These are phyloP conservation scores for Apiospora sp. DNA, from an alignment of 2,329 filamentous ascomycete genomes.

Conservation along the genomic window DNA sequence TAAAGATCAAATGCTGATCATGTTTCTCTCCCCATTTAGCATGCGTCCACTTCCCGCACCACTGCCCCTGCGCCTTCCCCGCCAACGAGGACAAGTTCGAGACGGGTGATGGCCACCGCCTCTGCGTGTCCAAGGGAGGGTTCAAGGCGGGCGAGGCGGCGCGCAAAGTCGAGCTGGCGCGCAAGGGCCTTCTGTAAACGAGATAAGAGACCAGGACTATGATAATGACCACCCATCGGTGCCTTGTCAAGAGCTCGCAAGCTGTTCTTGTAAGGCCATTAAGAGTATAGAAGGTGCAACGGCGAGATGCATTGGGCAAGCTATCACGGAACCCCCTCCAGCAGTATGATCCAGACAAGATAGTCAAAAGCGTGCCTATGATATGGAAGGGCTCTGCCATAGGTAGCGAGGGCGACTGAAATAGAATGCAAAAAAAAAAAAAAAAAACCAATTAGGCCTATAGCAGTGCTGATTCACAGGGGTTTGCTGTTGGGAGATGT, in stretches of 20 bases:
- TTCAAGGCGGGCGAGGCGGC: constrained; percentile 75
- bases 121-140: constrained; percentile 79
- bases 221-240: background rate
- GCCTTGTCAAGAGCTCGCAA: background rate
- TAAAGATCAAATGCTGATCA: background rate
- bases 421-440: background rate
- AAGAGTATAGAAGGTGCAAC: too few species aligned
- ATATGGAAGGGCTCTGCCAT: constrained; percentile 8
- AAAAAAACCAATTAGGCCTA: background rate
- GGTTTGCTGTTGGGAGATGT: background rate
- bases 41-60: constrained; percentile 95
- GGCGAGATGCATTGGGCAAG: background rate
- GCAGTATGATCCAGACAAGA: background rate
- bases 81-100: constrained; percentile 81
- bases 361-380: background rate
- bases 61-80: constrained; percentile 91
- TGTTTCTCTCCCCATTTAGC: constrained; percentile 50
- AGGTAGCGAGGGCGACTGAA: background rate
- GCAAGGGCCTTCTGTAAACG: constrained; percentile 75
- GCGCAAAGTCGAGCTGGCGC: constrained; percentile 79
- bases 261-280: background rate
- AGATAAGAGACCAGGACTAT: background rate
- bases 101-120: constrained; percentile 72
- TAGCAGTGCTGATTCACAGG: background rate
- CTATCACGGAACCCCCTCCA: background rate